A percentile compares a stretch with the other conserved stretches of the same genome.
Evolutionary conservation across 2,329 filamentous ascomycete species (phyloP).

Genomic region (Beauveria varroae): DNA sequence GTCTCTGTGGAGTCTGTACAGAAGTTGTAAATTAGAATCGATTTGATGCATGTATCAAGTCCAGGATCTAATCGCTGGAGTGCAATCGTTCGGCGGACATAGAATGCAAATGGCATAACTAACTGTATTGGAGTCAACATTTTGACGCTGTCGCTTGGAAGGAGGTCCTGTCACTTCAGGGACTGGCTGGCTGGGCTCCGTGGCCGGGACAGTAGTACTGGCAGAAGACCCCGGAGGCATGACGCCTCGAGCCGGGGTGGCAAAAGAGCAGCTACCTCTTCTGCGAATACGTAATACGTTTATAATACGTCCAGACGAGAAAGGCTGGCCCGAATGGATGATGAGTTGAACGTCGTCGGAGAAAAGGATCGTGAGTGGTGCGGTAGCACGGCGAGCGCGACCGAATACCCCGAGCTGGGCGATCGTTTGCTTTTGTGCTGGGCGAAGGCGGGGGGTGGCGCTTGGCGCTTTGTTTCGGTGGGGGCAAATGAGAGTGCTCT

Average conservation of each 20-base stretch:
- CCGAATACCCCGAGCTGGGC: constrained; percentile 6
- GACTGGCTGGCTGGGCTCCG: neutral
- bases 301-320: neutral
- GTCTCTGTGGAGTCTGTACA: constrained; percentile 9
- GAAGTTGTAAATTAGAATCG: neutral
- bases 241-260: neutral
- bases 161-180: neutral
- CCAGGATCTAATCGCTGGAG: neutral
- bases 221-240: constrained; percentile 4
- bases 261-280: neutral
- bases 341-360: neutral
- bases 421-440: neutral
- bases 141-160: neutral
- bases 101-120: neutral
- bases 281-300: neutral
- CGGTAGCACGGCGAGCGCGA: neutral
- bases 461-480: neutral
- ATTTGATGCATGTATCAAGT: neutral
- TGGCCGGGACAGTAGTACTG: neutral
- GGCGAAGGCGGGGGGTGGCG: neutral
- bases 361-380: neutral
- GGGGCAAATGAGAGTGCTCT: neutral
- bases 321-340: neutral
- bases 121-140: neutral
- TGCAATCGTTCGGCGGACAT: neutral